A percentile compares a stretch with the other conserved stretches of the same genome.
phyloP scores from a whole-genome alignment of 2,329 filamentous ascomycete species.

The Xylaria sp. region DNA sequence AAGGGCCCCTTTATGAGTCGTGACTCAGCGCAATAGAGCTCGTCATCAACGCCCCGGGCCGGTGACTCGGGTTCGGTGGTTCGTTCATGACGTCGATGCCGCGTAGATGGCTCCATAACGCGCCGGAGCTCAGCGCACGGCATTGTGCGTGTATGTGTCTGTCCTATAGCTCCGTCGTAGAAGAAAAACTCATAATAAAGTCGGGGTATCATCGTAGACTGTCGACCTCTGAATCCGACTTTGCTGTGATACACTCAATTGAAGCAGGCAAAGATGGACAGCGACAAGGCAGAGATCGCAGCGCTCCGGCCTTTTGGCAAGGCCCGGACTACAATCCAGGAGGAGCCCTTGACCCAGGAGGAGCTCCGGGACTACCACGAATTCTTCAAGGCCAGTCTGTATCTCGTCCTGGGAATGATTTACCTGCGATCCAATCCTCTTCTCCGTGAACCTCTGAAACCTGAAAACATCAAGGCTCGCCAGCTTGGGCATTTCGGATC shows the following conservation, averaged over 20 bases:
- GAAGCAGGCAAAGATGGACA: slow-evolving; percentile 16
- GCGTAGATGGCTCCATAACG: background rate
- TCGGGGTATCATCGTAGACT: background rate
- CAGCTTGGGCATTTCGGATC: slow-evolving; percentile 75
- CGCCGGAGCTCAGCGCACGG: background rate
- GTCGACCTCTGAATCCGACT: background rate
- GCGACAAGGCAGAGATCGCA: slow-evolving; percentile 37
- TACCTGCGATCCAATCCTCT: slow-evolving; percentile 71
- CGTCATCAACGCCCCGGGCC: background rate
- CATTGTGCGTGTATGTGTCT: background rate
- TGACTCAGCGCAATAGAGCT: background rate
- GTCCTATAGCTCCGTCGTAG: background rate
- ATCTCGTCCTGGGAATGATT: slow-evolving; percentile 74
- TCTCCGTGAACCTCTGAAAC: slow-evolving; percentile 61
- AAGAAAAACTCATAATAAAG: background rate
- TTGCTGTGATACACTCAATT: background rate
- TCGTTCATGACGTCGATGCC: background rate
- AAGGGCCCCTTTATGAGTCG: background rate
- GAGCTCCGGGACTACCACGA: slow-evolving; percentile 65
- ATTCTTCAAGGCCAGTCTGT: slow-evolving; percentile 70
- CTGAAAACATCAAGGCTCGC: slow-evolving; percentile 67
- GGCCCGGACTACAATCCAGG: slow-evolving; percentile 60
- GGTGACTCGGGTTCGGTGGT: background rate
- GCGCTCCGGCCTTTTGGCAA: slow-evolving; percentile 60
- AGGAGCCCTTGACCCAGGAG: slow-evolving; percentile 56